These are phyloP conservation scores for Tylopilus sp. DNA, from an alignment of 768 basidiomycete genomes.

Conservation along the genomic window DNA sequence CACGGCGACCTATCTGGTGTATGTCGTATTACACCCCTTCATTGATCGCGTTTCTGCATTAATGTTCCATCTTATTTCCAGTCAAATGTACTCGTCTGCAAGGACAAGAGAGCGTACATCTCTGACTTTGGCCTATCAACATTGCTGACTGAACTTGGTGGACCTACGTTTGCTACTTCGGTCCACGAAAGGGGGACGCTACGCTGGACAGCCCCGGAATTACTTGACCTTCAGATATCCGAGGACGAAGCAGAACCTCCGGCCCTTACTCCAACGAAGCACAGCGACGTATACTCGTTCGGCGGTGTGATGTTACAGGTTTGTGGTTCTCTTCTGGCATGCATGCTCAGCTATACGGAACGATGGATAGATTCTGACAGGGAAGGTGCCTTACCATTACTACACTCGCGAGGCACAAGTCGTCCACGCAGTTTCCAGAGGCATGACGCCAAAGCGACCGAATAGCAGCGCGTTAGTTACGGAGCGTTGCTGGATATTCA, in stretches of 20 bases:
- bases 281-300: conserved; percentile 20
- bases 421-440: conserved; percentile 9
- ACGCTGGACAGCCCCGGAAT: conserved; percentile 18
- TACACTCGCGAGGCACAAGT: conserved; percentile 9
- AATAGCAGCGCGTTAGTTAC: neutral
- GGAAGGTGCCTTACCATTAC: conserved; percentile 15
- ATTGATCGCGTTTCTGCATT: neutral
- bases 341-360: neutral
- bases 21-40: neutral
- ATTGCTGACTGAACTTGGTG: conserved; percentile 37
- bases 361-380: conserved; percentile 5
- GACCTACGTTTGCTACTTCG: conserved; percentile 34
- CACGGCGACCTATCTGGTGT: conserved; percentile 25
- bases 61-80: neutral
- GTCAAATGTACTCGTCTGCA: conserved; percentile 18
- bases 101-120: conserved; percentile 14
- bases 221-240: conserved; percentile 28
- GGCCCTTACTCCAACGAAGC: conserved; percentile 1
- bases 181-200: conserved; percentile 34
- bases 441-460: conserved; percentile 11
- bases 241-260: conserved; percentile 14
- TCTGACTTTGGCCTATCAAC: conserved; percentile 46
- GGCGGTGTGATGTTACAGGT: conserved; percentile 32
- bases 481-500: conserved; percentile 9
- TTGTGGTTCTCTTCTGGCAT: neutral